Evolutionary conservation across 2,329 filamentous ascomycete species (phyloP), one percentile per base, ranked within the genome.

Genomic region (Claviceps spartinae): DNA sequence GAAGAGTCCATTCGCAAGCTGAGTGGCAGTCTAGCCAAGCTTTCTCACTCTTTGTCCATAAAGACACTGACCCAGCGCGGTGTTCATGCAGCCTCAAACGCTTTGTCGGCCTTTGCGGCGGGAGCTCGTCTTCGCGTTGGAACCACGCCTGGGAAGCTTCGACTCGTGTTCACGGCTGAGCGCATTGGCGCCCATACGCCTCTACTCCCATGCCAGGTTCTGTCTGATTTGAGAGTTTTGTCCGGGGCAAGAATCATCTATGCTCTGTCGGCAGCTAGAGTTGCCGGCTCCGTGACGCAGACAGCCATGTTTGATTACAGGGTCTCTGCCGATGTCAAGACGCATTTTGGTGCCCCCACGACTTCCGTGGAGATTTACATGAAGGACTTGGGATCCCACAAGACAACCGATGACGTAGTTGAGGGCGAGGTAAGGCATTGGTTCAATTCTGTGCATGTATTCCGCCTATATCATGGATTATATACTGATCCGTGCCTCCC

Each of bases 271-370:
- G 82, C 86, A 1, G 74, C 88, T 24, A 79, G 81, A 55, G 86
- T 97, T n/a, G 91, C 90, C 2, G 93, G 93, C 40, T 85, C 90
- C 1, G 79, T 95, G n/a, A 74, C 85, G 1, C 91, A 97, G 69
- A 95, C 87, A 7, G 83, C 87, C 55, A 76, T 90, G 41, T 94
- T 87, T 63, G 91, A 97, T 65, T 97, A 97, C 66, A 75, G 91
- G 58, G 74, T 76, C 55, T 70, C 67, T 40, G 67, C 65, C 42
- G 63, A 67, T 44, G 59, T 56, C 49, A 57, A 60, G 49, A 60
- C 63, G 57, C 89, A 95, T 65, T 95, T 97, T 62, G 93, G 93
- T 3, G 75, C 85, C 9, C 90, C 91, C 2, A 63, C 93, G 42
- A 87, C 85, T 56, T 85, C 82, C 59, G 77, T 91, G 1, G 91